Evolutionary conservation across 2,329 filamentous ascomycete genomes (phyloP), one percentile per base, ranked within the genome.

Genomic region (Bipolaris cookei): DNA sequence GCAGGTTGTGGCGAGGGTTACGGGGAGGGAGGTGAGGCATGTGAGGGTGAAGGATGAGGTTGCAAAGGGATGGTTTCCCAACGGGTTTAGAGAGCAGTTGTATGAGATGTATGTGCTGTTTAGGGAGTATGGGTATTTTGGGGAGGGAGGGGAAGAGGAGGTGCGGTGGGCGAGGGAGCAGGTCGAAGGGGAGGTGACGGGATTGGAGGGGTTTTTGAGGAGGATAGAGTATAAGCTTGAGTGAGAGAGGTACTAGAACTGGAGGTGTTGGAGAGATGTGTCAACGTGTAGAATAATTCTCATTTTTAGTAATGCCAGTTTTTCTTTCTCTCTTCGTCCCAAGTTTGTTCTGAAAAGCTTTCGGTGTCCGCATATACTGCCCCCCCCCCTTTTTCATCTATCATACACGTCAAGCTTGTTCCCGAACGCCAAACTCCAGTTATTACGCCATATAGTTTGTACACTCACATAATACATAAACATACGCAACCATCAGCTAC

Each of bases 1-100:
- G 5, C 65, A 69, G 3, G 70, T 74, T 4, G 72, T 84, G 41
- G 69, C 66, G 3, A 72, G 73, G 48, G 74, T 77, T 2, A 77
- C 76, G 0, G 80, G 81, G 0, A 77, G 81, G 61, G 65, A 49
- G 28, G 70, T 76, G 1, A 62, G 10, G 50, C 59, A 66, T 59
- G 45, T 62, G 23, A 55, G 70, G 34, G 2, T 76, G 8, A 55
- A 60, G 16, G 70, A 73, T 54, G 69, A 74, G 46, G 56, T 67
- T 14, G 66, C 65, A 20, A 70, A 69, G 61, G 54, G 62, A 0
- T 70, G 61, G 11, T 42, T 75, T 46, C 68, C 71, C 0, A 58
- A 63, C 32, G 50, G 16, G 5, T 21, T 65, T 3, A 56, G 58
- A 10, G 63, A 69, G 25, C 44, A 56, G 55, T 10, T 74, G 35